Conservation (phyloP, 2,329 filamentous ascomycete species). For the Colletotrichum sansevieriae region DNA sequence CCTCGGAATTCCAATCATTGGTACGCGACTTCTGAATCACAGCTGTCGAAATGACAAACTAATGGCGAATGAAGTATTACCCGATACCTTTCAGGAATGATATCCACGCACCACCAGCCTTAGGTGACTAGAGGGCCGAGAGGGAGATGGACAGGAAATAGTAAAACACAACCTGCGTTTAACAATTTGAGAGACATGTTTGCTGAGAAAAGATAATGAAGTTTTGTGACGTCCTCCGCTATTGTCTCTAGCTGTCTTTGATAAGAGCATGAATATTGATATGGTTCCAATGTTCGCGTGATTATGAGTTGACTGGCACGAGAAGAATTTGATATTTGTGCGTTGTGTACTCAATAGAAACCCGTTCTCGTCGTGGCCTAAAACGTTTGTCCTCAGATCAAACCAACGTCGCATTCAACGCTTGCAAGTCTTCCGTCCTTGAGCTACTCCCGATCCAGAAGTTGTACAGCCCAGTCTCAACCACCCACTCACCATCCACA, state of each 20-base stretch:
- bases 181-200: no score
- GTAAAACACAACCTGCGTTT: no score
- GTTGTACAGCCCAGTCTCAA: slow-evolving; percentile 46
- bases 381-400: neutral
- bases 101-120: no score
- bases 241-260: neutral
- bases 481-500: slow-evolving; percentile 44
- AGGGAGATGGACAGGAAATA: no score
- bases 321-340: no score
- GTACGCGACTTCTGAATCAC: neutral
- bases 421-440: slow-evolving; percentile 32
- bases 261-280: neutral
- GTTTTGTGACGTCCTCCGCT: no score
- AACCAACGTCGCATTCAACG: slow-evolving; percentile 18
- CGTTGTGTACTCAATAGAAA: no score
- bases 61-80: neutral
- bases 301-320: no score
- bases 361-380: no score
- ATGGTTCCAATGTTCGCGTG: no score
- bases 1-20: neutral
- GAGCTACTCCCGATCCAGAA: slow-evolving; percentile 51
- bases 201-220: no score
- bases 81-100: neutral
- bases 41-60: neutral
- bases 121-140: no score